Conservation (phyloP, 2,329 filamentous ascomycete species). For the Trichoderma guizhouense region DNA sequence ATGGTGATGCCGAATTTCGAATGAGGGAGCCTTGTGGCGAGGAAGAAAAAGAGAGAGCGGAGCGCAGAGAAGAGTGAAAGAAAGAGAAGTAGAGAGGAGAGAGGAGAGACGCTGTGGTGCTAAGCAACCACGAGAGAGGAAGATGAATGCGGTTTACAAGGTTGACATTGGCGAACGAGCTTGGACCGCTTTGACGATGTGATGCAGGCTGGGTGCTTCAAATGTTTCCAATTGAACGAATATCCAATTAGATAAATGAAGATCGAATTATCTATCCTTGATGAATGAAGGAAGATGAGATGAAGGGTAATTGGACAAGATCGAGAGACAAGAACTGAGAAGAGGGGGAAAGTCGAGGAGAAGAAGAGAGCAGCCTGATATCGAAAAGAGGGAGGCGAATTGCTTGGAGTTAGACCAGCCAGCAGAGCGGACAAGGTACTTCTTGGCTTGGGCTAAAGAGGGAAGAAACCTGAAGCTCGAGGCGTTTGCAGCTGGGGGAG, state of each 20-base stretch:
- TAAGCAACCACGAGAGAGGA: background rate
- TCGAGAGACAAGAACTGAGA: background rate
- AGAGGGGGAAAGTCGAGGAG: background rate
- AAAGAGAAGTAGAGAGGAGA: background rate
- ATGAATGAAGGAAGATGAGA: background rate
- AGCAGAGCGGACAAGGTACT: background rate
- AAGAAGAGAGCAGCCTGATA: slow-evolving; percentile 9
- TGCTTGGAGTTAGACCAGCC: background rate
- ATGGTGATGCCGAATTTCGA: background rate
- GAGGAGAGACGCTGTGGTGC: background rate
- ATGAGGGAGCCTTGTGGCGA: background rate
- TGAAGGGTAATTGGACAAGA: background rate
- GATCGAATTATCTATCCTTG: background rate
- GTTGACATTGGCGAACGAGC: slow-evolving; percentile 1
- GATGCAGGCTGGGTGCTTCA: background rate
- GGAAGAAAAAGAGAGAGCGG: background rate
- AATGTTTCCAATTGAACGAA: background rate
- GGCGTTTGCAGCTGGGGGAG: slow-evolving; percentile 6
- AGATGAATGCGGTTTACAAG: background rate
- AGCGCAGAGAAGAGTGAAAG: background rate
- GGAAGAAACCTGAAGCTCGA: background rate
- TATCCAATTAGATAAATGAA: background rate
- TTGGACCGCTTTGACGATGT: background rate
- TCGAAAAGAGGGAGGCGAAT: slow-evolving; percentile 12
- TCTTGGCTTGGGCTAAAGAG: background rate